Evolutionary conservation across 202 grass and related monocot species (phyloP).

Genomic region (Digitaria exilis): DNA sequence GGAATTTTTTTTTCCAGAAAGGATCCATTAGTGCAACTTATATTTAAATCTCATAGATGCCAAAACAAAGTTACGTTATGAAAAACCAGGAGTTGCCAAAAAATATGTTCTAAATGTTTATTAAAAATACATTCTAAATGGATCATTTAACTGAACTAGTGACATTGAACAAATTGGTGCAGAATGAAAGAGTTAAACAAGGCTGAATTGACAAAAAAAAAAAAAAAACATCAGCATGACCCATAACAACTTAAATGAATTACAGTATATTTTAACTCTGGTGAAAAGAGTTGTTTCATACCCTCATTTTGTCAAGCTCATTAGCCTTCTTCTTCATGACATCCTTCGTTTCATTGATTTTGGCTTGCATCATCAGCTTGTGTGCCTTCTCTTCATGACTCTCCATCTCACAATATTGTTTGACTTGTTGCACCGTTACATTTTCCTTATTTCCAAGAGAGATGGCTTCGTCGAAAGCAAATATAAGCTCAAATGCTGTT

Average conservation of each 20-base stretch:
- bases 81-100: too few species aligned
- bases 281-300: conserved; percentile 18
- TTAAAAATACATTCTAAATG: too few species aligned
- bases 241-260: conserved; percentile 8
- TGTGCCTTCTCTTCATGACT: conserved; percentile 78
- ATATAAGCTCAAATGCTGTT: conserved; percentile 79
- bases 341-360: conserved; percentile 81
- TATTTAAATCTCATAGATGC: background rate
- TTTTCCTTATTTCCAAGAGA: conserved; percentile 89
- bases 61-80: background rate
- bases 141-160: too few species aligned
- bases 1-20: background rate
- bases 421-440: conserved; percentile 81
- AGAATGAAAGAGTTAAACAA: too few species aligned
- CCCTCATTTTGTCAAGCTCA: conserved; percentile 87
- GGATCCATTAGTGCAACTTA: background rate
- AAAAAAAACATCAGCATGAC: background rate
- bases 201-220: too few species aligned
- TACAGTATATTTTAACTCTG: background rate
- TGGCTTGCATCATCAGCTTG: conserved; percentile 72
- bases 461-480: conserved; percentile 85
- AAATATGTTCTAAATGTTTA: too few species aligned
- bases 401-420: conserved; percentile 95
- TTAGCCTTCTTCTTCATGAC: conserved; percentile 76
- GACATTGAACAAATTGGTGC: too few species aligned